Base-by-base conservation (phyloP, 441 rosid genomes). In the Aleurites moluccanus region DNA sequence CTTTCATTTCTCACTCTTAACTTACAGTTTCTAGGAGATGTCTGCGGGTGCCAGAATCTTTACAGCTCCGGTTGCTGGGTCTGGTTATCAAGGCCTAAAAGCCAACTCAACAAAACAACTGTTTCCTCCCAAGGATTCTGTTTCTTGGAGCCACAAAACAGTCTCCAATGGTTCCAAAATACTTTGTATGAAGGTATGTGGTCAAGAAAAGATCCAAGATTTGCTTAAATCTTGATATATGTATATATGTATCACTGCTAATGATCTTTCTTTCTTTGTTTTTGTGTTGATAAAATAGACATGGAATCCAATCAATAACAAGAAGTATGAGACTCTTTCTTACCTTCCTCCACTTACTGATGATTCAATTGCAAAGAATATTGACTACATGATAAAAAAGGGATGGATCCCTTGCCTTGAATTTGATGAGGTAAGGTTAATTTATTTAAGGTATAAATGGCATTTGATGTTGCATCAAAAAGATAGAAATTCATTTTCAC, bases 381-480 rank as follows among this genome's bases (percentile, higher is more conserved):
- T 89, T 44, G 87, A 88, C 21, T 91, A 86, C 88, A 89, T 87
- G 88, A 77, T 89, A 20, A 80, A 71, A 67, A 89, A 86, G 56
- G 91, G 88, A 1, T 91, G 92, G 96, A 81, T 86, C 69, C 93
- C 92, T 72, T 87, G 88, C 81, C 86, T 89, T 52, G 93, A 89
- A 80, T 91, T 91, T 56, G 91, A 89, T 73, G 85, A 85, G 93
- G 96, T 91, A 74, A 75, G 13, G 9, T n/a, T 0, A 13, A n/a
- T 65, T 23, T 44, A 9, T 44, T 44, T 44, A 10, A 44, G 47
- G 11, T 2, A 44, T 10, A 44, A 7, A 44, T 9, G 45, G 13
- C 13, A 42, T 8, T 42, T 42, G 45, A 42, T 42, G 13, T 8
- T 42, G 10, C 13, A 42, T 42, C 10, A 10, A 42, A 42, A 42